Base-by-base conservation (phyloP, 2,329 filamentous ascomycete species). In the Fusarium odoratissimum region DNA sequence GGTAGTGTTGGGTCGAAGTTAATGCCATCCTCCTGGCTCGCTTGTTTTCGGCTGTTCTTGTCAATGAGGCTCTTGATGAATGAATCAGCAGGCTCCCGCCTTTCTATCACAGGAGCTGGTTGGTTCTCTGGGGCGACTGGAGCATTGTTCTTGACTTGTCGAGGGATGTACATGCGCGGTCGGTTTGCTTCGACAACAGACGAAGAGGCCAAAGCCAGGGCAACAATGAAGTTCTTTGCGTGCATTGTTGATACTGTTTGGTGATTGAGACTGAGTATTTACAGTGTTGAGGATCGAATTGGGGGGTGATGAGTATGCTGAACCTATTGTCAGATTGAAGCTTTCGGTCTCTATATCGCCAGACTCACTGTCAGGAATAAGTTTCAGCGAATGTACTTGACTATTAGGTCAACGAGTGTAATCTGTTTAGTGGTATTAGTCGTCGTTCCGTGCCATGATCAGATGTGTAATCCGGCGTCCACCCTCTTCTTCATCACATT, bases 341-440 rank as follows among this genome's bases (percentile, higher is more conserved):
- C 37, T 17, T 33, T n/a, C 3, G 30, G 16, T 30, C 35, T 44
- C 25, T 7, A 35, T 23, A 3, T 31, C n/a, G 10, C 28, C 23
- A 21, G 46, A 77, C 80, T 79, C 45, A 82, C 80, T 85, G 86
- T 87, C 86, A 88, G 85, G 82, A 80, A 77, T 75, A 77, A 65
- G 77, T 79, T 81, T 76, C 75, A 89, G 87, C 84, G 88, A 90
- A 83, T 88, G 88, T 88, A 88, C 84, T 87, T 89, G 88, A 89
- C 86, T 84, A 76, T 80, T 74, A 71, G 83, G 83, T 86, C 84
- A 88, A 89, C 78, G 85, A 88, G 82, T 80, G 86, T 86, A 75
- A 67, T 80, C 78, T 80, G 37, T 4, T 17, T 23, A 17, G 16
- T 11, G 10, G 30, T 30, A 68, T 77, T 55, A 77, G 76, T 57